Percentiles rank a stretch among this genome's conserved stretches.
phyloP scores from a whole-genome alignment of 192 early-diverging fungal species.

The Spizellomyces sp. region DNA sequence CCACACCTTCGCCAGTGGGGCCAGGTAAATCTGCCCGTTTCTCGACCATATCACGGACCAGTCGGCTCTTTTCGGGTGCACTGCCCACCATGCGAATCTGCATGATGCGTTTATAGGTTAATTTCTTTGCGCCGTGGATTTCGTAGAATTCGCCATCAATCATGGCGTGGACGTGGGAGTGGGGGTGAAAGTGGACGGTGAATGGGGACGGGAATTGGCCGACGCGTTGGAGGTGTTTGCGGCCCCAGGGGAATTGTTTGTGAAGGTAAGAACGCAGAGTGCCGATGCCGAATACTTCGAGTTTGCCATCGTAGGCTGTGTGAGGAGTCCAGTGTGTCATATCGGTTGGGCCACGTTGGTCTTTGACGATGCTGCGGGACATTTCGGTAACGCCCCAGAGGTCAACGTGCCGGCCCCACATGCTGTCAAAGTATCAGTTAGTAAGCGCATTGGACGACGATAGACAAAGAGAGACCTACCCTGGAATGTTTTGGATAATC shows the following conservation, averaged over 20 bases:
- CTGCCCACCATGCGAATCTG: conserved; percentile 68
- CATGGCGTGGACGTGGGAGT: conserved; percentile 63
- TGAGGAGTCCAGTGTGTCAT: conserved; percentile 63
- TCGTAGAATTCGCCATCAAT: conserved; percentile 81
- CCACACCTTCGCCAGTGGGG: conserved; percentile 22
- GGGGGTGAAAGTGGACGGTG: conserved; percentile 56
- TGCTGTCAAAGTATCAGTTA: background rate
- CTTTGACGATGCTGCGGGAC: conserved; percentile 43
- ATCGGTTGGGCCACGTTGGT: conserved; percentile 55
- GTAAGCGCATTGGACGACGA: background rate
- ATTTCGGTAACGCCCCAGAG: conserved; percentile 63
- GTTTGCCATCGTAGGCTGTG: conserved; percentile 65
- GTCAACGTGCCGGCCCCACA: conserved; percentile 66
- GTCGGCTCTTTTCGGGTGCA: conserved; percentile 51
- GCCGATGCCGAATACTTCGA: conserved; percentile 69
- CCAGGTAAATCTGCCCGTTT: conserved; percentile 16
- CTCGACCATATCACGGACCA: conserved; percentile 52
- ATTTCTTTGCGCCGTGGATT: conserved; percentile 57
- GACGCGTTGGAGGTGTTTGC: conserved; percentile 62
- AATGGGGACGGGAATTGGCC: conserved; percentile 67
- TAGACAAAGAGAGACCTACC: background rate
- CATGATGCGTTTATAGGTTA: conserved; percentile 63
- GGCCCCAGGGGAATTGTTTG: conserved; percentile 60
- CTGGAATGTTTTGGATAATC: conserved; percentile 71
- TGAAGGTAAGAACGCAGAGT: conserved; percentile 62